Evolutionary conservation across 2,329 filamentous ascomycete genomes (phyloP).

Genomic region (Penicillium sp.): DNA sequence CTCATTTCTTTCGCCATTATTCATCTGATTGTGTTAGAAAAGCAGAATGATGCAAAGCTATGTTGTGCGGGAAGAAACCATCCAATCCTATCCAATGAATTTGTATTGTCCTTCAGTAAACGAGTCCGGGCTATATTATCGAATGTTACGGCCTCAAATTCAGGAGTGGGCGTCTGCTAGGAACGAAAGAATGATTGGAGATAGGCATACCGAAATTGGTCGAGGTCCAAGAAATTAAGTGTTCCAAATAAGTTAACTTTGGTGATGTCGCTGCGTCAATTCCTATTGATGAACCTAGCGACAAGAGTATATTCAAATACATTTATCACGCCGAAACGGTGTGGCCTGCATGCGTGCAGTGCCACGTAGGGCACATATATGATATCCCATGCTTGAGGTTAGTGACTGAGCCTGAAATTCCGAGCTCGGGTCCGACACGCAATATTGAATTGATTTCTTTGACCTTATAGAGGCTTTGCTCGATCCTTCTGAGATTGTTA

Average conservation of each 20-base stretch:
- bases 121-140: background rate
- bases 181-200: background rate
- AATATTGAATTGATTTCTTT: no score
- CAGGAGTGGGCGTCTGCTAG: background rate
- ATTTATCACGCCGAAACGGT: no score
- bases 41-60: background rate
- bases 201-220: background rate
- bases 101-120: background rate
- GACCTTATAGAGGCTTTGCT: background rate
- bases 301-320: background rate
- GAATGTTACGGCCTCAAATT: background rate
- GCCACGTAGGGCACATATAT: background rate
- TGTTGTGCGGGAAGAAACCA: background rate
- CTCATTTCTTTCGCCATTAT: background rate
- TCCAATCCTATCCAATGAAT: background rate
- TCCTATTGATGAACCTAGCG: background rate
- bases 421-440: background rate
- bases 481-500: background rate
- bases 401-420: background rate
- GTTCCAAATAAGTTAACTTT: background rate
- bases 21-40: background rate
- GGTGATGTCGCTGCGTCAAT: background rate
- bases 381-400: background rate
- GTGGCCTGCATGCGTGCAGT: background rate
- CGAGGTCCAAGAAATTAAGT: background rate